Base-by-base conservation (phyloP, 202 grass and related monocot species). In the Bolboschoenoplectus hybrid region DNA sequence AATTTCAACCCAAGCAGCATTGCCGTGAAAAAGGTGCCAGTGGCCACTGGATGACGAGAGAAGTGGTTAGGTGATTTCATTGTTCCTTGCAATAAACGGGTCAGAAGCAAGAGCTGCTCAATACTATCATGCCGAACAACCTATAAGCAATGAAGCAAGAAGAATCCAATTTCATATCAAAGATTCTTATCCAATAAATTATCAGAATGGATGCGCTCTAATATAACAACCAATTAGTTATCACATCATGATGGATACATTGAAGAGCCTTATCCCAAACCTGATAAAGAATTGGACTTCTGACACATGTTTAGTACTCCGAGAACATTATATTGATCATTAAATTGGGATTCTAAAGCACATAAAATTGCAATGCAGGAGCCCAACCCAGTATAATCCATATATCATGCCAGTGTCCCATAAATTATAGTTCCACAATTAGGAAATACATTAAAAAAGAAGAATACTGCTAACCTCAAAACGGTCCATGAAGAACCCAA, bases 1-100 rank as follows among this genome's bases (percentile, higher is more conserved):
- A 96, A 98, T 88, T 98, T 98, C 65, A 98, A 46, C 62, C 93
- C 97, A 80, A 98, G 93, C 56, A 96, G 90, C 97, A 98, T 96
- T 47, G 89, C 92, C 71, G 97, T 98, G 86, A 98, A 98, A 85
- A 98, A 98, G 64, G 97, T 92, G 74, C 97, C 93, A 17, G 93
- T 89, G 82, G 97, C 97, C 71, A 88, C 97, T 51, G 97, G 97
- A 91, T 98, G 97, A 65, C 14, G 89, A 95, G 97, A 98, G 89
- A 98, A 98, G 85, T 94, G 91, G 74, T 70, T 61, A 76, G 93
- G 88, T 67, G 92, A 98, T 85, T 94, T 98, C 97, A 98, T 98
- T 41, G 86, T 98, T 87, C 97, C 97, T 91, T 98, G 97, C 85
- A 98, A 83, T 91, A 98, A 88, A 67, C 97, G 92, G 70, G 91